Conservation (phyloP, 2,329 filamentous ascomycete genomes). For the Ophiostoma sp. region DNA sequence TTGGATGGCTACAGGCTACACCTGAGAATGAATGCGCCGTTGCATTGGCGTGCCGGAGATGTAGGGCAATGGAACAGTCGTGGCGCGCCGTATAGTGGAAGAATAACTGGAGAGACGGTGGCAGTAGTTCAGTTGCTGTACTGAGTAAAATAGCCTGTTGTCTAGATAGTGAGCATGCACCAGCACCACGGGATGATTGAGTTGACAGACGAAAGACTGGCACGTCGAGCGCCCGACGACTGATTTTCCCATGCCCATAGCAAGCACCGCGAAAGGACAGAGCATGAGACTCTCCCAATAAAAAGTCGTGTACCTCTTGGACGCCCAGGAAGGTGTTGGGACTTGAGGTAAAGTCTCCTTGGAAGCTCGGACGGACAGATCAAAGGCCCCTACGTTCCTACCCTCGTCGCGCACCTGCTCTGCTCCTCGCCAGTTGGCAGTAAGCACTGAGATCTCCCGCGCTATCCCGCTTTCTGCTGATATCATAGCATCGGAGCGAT, state of each 20-base stretch:
- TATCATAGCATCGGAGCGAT: background rate
- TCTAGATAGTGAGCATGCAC: background rate
- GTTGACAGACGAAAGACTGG: background rate
- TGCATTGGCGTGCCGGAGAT: background rate
- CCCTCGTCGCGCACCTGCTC: background rate
- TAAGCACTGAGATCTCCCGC: background rate
- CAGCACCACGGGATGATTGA: background rate
- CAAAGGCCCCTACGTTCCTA: background rate
- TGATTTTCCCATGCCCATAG: background rate
- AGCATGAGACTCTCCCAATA: background rate
- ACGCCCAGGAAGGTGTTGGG: background rate
- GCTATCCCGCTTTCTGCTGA: background rate
- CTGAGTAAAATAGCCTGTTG: background rate
- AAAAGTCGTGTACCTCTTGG: background rate
- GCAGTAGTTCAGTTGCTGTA: background rate
- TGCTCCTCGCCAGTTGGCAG: background rate
- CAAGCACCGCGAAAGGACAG: background rate
- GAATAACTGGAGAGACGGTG: background rate
- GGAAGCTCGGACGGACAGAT: background rate
- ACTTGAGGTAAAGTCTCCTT: background rate
- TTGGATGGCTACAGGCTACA: background rate
- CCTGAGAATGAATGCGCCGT: background rate
- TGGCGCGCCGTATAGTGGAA: background rate
- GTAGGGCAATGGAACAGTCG: background rate
- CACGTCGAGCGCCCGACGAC: background rate